Conservation (phyloP, 306 rosid species). For the Senna siamea region DNA sequence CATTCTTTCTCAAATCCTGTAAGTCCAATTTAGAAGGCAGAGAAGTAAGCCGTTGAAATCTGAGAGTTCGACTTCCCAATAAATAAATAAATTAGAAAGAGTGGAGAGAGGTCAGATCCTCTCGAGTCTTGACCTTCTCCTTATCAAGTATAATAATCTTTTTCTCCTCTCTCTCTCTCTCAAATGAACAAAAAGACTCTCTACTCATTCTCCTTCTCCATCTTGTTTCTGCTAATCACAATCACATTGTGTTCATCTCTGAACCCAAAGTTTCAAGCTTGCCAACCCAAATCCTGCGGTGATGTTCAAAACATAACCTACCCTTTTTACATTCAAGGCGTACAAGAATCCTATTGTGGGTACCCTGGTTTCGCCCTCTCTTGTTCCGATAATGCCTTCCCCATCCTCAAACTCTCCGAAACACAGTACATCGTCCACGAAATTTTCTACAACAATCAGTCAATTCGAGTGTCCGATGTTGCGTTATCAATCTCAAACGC, state of each 20-base stretch:
- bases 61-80: too few relatives aligned
- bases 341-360: slow-evolving; percentile 51
- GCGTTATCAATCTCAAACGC: not conserved
- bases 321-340: slow-evolving; percentile 51
- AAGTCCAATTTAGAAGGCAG: too few relatives aligned
- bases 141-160: too few relatives aligned
- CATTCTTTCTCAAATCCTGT: too few relatives aligned
- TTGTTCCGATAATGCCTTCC: slow-evolving; percentile 41
- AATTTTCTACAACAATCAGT: slow-evolving; percentile 44
- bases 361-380: slow-evolving; percentile 56
- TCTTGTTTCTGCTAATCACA: not conserved
- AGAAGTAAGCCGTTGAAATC: too few relatives aligned
- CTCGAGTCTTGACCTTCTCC: too few relatives aligned
- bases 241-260: slow-evolving; percentile 3
- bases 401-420: slow-evolving; percentile 43
- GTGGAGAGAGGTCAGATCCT: too few relatives aligned
- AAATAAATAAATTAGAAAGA: too few relatives aligned
- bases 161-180: not conserved
- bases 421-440: slow-evolving; percentile 27
- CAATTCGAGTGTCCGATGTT: slow-evolving; percentile 48
- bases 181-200: slow-evolving; percentile 42
- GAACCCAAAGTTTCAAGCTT: slow-evolving; percentile 38
- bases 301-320: slow-evolving; percentile 42
- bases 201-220: slow-evolving; percentile 14
- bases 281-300: slow-evolving; percentile 50